These are phyloP conservation scores for Lachnellula suecica DNA, from an alignment of 2,329 filamentous ascomycete genomes.

Conservation along the genomic window DNA sequence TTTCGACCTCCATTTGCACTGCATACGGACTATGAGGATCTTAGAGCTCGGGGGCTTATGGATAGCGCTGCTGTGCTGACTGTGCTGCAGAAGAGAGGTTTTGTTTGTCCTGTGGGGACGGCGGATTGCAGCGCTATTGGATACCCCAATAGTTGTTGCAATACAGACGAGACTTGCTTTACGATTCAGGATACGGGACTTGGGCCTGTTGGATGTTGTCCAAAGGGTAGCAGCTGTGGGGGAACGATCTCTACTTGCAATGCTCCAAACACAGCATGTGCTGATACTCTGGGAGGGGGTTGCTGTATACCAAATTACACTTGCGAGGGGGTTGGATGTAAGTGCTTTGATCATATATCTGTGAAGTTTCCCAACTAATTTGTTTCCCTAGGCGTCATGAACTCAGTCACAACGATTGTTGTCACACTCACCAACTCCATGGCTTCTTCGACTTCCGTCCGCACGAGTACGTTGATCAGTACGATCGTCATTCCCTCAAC, in stretches of 20 bases:
- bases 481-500: slow-evolving; percentile 20
- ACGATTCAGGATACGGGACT: slow-evolving; percentile 59
- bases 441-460: background rate
- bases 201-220: slow-evolving; percentile 75
- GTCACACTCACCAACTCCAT: background rate
- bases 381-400: slow-evolving; percentile 7
- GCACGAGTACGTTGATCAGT: slow-evolving; percentile 11
- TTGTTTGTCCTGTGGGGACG: slow-evolving; percentile 66
- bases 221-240: slow-evolving; percentile 60
- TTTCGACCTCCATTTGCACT: slow-evolving; percentile 52
- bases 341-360: slow-evolving; percentile 24
- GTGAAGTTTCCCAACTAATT: background rate
- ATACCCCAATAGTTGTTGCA: slow-evolving; percentile 72
- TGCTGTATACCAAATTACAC: slow-evolving; percentile 73
- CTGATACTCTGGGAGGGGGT: slow-evolving; percentile 65
- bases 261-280: slow-evolving; percentile 62
- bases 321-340: slow-evolving; percentile 70
- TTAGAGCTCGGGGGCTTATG: slow-evolving; percentile 13
- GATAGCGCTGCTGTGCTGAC: slow-evolving; percentile 40
- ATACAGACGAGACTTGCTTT: slow-evolving; percentile 64
- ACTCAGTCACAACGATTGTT: slow-evolving; percentile 4
- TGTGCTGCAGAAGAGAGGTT: slow-evolving; percentile 55
- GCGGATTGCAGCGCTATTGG: slow-evolving; percentile 62
- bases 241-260: slow-evolving; percentile 63
- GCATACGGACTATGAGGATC: slow-evolving; percentile 37